Conservation (phyloP, 2,329 filamentous ascomycete genomes). For the Xylariaceae sp. region DNA sequence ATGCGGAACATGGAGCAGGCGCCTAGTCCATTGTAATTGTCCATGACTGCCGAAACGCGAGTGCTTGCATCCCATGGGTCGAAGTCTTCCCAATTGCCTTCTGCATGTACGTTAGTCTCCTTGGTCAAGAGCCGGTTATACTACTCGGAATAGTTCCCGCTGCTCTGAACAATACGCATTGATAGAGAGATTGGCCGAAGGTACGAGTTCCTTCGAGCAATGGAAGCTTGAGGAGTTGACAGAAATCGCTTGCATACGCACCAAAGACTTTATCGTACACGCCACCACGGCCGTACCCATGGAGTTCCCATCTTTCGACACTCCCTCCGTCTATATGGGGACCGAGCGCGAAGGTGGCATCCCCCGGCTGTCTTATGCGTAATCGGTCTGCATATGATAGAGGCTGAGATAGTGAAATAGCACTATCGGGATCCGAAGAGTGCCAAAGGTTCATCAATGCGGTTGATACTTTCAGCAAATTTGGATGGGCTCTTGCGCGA, state of each 20-base stretch:
- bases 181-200: too few relatives aligned
- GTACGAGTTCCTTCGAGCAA: too few relatives aligned
- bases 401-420: conserved; percentile 50
- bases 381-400: conserved; percentile 68
- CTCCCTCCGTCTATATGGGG: conserved; percentile 72
- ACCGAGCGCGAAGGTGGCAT: conserved; percentile 65
- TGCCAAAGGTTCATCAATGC: conserved; percentile 63
- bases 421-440: conserved; percentile 41
- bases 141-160: too few relatives aligned
- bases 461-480: conserved; percentile 56
- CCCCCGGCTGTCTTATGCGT: conserved; percentile 68
- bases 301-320: conserved; percentile 69
- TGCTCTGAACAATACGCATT: too few relatives aligned
- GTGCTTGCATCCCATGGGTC: conserved; percentile 77
- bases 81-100: conserved; percentile 74
- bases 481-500: conserved; percentile 61
- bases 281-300: conserved; percentile 60
- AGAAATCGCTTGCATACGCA: too few relatives aligned
- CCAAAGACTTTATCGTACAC: conserved; percentile 70
- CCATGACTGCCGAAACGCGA: conserved; percentile 62
- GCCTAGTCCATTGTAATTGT: conserved; percentile 77
- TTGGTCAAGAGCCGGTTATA: too few relatives aligned
- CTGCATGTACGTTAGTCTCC: too few relatives aligned
- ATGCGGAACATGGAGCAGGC: conserved; percentile 81
- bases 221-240: too few relatives aligned